Evolutionary conservation across 768 basidiomycete species (phyloP).

Genomic region (Mycena kentingensis): DNA sequence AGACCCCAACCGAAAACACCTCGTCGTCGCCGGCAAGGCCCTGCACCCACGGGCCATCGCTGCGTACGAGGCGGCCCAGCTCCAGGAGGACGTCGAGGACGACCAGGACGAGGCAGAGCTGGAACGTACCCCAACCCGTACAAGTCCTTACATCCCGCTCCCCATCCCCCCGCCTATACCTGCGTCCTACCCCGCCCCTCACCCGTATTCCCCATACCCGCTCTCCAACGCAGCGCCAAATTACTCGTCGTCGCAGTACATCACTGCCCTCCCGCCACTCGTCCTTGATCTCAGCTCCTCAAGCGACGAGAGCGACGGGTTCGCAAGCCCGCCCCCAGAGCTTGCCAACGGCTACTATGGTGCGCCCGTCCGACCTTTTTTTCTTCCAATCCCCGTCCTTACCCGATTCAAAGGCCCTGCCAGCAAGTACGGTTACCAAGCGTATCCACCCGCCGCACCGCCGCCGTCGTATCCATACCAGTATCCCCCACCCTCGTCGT

Average conservation of each 20-base stretch:
- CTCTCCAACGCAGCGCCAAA: neutral
- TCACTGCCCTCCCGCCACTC: conserved; percentile 46
- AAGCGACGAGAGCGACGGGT: conserved; percentile 66
- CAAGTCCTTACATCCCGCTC: conserved; percentile 24
- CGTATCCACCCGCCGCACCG: neutral
- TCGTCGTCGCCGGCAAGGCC: conserved; percentile 16
- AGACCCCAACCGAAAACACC: conserved; percentile 16
- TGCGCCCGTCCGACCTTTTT: neutral
- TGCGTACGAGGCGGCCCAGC: neutral
- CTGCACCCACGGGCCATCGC: conserved; percentile 41
- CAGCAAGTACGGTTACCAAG: neutral
- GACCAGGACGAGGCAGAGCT: conserved; percentile 22
- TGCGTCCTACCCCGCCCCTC: neutral
- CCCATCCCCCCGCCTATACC: conserved; percentile 25
- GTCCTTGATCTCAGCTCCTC: conserved; percentile 64
- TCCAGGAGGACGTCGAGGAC: conserved; percentile 19
- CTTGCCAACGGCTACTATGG: neutral
- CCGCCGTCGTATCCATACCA: neutral
- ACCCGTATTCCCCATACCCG: neutral
- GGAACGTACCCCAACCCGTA: conserved; percentile 31
- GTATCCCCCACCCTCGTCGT: neutral
- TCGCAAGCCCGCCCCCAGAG: conserved; percentile 40
- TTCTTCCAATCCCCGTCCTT: neutral
- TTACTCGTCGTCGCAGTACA: neutral
- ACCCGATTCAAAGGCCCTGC: neutral